Evolutionary conservation across 805 yeast species (phyloP), one percentile per base, ranked within the genome.

Genomic region (Pichia heedii): DNA sequence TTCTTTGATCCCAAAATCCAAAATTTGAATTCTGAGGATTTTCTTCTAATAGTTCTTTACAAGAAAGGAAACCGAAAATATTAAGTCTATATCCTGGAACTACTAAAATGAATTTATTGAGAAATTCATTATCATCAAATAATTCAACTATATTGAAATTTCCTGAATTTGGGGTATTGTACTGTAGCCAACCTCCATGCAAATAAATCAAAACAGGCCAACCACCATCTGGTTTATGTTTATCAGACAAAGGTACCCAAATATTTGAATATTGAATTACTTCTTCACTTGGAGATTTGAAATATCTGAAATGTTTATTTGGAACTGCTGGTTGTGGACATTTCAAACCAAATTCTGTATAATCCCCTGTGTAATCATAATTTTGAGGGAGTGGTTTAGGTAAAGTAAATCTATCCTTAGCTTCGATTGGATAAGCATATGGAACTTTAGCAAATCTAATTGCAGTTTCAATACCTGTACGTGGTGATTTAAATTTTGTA

Each of bases 1-100:
- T 44, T 39, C 67, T 55, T 53, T 71, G 79, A 53, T 74, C 79
- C 66, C 68, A 67, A 40, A 71, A 59, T 7, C 73, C 73, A 40
- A 61, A 62, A 50, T 73, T 54, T 42, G 54, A 48, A 37, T 41
- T 36, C 21, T 39, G 22, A 26, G 62, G 58, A 24, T 60, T 60
- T 27, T 61, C 65, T 34, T 58, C 66, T 37, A 62, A 39, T 44
- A 61, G 51, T 50, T 74, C 70, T 58, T 63, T 64, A 11, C 61
- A 47, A 2, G 68, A 50, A 21, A 69, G 40, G 46, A 69, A 53
- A 45, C 71, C 61, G 59, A 62, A 61, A 42, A 65, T 56, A 43
- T 66, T 66, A 37, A 69, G 59, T 36, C 76, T 67, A 47, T 69
- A 68, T 12, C 69, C 66, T 34, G 67, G 56, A 16, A 57, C 44